Evolutionary conservation across 1,284 basidiomycete species (phyloP), one percentile per base, ranked within the genome.

Genomic region (Fomitopsis palustris): DNA sequence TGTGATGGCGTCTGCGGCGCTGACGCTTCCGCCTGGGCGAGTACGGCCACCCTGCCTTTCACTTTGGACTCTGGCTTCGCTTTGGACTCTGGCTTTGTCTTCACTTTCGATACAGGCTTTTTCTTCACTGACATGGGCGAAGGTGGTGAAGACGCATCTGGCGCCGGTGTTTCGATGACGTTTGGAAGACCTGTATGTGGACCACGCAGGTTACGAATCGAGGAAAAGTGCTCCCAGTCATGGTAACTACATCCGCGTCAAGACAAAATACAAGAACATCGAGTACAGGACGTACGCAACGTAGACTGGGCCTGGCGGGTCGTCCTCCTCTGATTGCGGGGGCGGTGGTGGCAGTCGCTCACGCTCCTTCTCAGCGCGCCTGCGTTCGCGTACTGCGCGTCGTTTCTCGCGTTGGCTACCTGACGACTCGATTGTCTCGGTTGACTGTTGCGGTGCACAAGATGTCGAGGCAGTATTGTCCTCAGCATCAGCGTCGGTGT

Each of bases 141-240:
- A 25, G 67, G 64, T 17, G 59, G 56, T 21, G 57, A 61, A 23
- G 59, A 58, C 5, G 41, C 58, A 4, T 69, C 69, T 3, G 67
- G 65, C 1, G 62, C 74, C 14, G 78, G 72, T 1, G 78, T 73
- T 71, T 93, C 90, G 51, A 77, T 72, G 12, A 95, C 85, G 57
- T 78, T 76, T 3, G 94, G 93, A 4, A 88, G 75, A 6, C 93
- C 94, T 0, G 82, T 77, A 68, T 95, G 93, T 0, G 94, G 94
- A 2, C 93, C 93, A n/a, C 80, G 80, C 35, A 94, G 75, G 71
- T 92, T 95, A 41, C 93, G 88, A 55, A 96, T 90, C 21, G 90
- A 93, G n/a, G 92, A 94, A 70, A 95, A 96, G 72, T 96, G 94
- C 69, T 96, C 92, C 92, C 92, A 95, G 67, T 93, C 92, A 69